Base-by-base conservation (phyloP, 2,329 filamentous ascomycete species). In the Penicillium sp. region DNA sequence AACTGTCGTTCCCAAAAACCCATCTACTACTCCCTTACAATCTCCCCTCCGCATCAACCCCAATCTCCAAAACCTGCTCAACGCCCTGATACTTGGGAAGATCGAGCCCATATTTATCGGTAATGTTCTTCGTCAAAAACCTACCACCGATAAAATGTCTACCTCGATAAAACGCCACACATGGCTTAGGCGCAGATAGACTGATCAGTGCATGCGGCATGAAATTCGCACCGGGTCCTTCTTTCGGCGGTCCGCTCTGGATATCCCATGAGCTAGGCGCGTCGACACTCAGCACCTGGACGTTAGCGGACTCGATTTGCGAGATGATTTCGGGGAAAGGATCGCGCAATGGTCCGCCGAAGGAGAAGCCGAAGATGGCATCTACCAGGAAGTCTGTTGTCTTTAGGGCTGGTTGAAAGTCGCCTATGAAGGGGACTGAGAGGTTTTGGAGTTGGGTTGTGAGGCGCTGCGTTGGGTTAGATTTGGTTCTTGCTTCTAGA, bases 201-300 rank as follows among this genome's bases (percentile, higher is more conserved):
- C 91, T 96, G 64, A 99, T 87, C 57, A 99, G 79, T 21, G 87
- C 87, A 34, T 82, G 80, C 63, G 94, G 94, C 78, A 90, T 87
- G 70, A 96, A 97, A 5, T 81, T 85, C 67, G 87, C 88, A 0
- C 92, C 93, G 0, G 90, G 82, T 0, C 91, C 93, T 1, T 86
- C 84, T 51, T 81, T 77, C 11, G 92, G 92, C 9, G 93, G 93
- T 0, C 94, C 94, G 11, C 81, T 79, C 69, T 96, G 90, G 55
- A 99, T 95, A 73, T 94, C 87, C 94, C 94, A 99, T 2, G 90
- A 94, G 33, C 91, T 96, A 1, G 94, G 94, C 7, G 91, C 92
- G 76, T 99, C 94, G 23, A 99, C 90, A 3, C 91, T 89, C 3
- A 94, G 87, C 0, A 97, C 89, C 0, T 92, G 90, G 8, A 94